Conservation (phyloP, 768 basidiomycete species). For the Strobilomyces dryophilus region DNA sequence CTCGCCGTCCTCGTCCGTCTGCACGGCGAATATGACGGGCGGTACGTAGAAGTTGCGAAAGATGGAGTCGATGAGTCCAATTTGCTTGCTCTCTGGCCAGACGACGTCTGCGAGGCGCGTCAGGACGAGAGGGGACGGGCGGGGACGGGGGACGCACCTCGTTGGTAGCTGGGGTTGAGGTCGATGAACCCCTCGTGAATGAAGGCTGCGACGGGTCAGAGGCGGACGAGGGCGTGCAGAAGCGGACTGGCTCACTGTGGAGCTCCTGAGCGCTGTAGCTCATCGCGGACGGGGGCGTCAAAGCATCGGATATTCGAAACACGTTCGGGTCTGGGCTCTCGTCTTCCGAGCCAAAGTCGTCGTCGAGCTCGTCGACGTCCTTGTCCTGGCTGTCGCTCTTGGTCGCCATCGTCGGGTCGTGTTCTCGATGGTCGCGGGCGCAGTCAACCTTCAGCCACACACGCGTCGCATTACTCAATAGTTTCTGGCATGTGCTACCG, state of each 20-base stretch:
- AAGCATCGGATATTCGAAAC: conserved; percentile 42
- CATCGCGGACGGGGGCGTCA: conserved; percentile 38
- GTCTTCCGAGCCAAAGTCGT: conserved; percentile 38
- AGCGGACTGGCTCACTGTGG: conserved; percentile 36
- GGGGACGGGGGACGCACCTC: conserved; percentile 41
- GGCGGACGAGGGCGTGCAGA: not conserved
- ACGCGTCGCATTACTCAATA: conserved; percentile 3
- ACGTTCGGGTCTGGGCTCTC: conserved; percentile 35
- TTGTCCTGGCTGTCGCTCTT: conserved; percentile 25
- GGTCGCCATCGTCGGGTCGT: conserved; percentile 14
- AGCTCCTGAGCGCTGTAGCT: conserved; percentile 43
- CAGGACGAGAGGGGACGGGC: conserved; percentile 1
- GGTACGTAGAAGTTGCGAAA: conserved; percentile 53
- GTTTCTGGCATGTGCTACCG: conserved; percentile 3
- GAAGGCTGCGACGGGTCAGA: conserved; percentile 36
- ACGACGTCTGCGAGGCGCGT: conserved; percentile 53
- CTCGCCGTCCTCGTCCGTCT: conserved; percentile 39
- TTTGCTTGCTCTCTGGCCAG: conserved; percentile 69
- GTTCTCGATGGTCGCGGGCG: not conserved
- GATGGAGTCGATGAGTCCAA: conserved; percentile 47
- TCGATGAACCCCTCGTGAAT: conserved; percentile 72
- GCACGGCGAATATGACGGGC: conserved; percentile 45
- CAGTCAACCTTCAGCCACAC: conserved; percentile 15
- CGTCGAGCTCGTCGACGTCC: conserved; percentile 48
- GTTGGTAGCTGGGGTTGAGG: conserved; percentile 66